Evolutionary conservation across 2,329 filamentous ascomycete species (phyloP).

Genomic region (Phyllosticta capitalensis): DNA sequence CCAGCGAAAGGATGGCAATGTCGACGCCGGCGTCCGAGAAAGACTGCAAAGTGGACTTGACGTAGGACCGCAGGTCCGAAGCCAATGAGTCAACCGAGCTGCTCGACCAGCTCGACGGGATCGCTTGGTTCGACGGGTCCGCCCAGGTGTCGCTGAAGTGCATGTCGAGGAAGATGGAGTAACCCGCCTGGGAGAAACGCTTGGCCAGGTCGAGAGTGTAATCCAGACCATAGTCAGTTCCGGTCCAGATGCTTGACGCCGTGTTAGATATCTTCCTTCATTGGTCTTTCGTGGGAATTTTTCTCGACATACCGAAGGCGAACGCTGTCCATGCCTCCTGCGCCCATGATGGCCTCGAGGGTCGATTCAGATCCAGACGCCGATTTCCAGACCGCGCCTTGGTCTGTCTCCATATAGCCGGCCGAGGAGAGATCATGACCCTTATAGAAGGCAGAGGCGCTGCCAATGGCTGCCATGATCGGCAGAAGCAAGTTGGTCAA

Average conservation of each 20-base stretch:
- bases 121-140: conserved; percentile 53
- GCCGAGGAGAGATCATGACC: conserved; percentile 10
- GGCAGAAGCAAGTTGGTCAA: neutral
- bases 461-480: conserved; percentile 1
- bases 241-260: conserved; percentile 50
- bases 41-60: conserved; percentile 49
- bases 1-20: conserved; percentile 57
- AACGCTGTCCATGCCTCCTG: conserved; percentile 11
- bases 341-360: conserved; percentile 5
- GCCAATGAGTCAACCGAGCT: conserved; percentile 48
- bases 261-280: neutral
- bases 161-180: conserved; percentile 53
- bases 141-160: conserved; percentile 65
- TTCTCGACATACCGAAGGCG: conserved; percentile 3
- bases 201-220: conserved; percentile 62
- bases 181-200: conserved; percentile 52
- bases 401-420: conserved; percentile 5
- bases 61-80: conserved; percentile 61
- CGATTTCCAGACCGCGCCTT: conserved; percentile 3
- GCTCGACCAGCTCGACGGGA: conserved; percentile 54
- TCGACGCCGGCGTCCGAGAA: conserved; percentile 48
- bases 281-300: neutral
- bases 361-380: neutral
- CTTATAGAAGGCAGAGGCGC: conserved; percentile 1
- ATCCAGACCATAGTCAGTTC: conserved; percentile 56